phyloP scores from a whole-genome alignment of 257 asterid species.

The Plantago elongata region DNA sequence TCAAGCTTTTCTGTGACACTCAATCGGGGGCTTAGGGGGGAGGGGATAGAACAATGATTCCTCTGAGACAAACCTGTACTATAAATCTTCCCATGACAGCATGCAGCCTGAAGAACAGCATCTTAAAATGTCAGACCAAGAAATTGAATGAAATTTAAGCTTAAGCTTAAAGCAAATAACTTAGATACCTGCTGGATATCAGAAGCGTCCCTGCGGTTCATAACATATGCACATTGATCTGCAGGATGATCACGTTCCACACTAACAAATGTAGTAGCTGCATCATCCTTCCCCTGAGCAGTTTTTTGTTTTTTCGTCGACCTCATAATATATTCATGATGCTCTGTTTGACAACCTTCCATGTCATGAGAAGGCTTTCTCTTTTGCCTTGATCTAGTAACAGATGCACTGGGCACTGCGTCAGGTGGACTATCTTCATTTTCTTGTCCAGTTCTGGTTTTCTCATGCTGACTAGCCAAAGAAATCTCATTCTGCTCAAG shows the following conservation, averaged over 20 bases:
- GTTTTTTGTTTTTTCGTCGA: conserved; percentile 37
- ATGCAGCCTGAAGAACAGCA: conserved; percentile 52
- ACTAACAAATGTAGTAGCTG: conserved; percentile 19
- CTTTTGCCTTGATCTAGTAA: conserved; percentile 27
- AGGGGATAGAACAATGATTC: background rate
- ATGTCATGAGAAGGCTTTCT: conserved; percentile 23
- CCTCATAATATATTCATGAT: conserved; percentile 12
- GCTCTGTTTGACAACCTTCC: conserved; percentile 9
- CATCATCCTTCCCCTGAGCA: conserved; percentile 12
- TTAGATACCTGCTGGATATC: conserved; percentile 33
- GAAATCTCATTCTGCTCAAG: conserved; percentile 28
- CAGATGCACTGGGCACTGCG: conserved; percentile 14
- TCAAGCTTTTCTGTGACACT: conserved; percentile 9
- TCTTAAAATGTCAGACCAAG: conserved; percentile 21
- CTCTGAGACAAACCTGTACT: conserved; percentile 49
- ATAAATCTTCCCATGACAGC: conserved; percentile 48
- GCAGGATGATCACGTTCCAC: conserved; percentile 23
- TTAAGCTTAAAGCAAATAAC: conserved; percentile 14
- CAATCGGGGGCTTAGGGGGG: background rate
- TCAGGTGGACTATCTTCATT: conserved; percentile 33
- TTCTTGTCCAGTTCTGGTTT: conserved; percentile 24
- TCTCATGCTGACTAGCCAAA: conserved; percentile 21
- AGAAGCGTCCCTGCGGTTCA: conserved; percentile 24
- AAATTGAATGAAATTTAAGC: conserved; percentile 7
- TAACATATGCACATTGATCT: conserved; percentile 19